A percentile compares a stretch with the other conserved stretches of the same genome.
Conservation (phyloP, 2,329 filamentous ascomycete species). For the Fusarium lateritium region DNA sequence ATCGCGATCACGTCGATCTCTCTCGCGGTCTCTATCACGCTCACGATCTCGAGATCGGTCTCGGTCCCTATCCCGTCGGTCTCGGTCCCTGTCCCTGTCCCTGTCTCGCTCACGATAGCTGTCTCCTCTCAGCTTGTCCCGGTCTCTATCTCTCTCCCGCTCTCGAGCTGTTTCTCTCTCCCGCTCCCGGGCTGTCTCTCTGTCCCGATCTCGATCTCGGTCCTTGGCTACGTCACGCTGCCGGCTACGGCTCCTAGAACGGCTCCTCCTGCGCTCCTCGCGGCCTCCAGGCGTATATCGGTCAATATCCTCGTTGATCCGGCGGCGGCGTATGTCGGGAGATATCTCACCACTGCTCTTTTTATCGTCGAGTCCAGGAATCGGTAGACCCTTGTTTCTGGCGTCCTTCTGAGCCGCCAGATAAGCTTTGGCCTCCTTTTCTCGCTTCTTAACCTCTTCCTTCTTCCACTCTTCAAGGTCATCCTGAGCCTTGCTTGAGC, state of each 20-base stretch:
- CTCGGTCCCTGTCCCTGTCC: constrained; percentile 48
- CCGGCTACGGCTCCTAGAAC: constrained; percentile 55
- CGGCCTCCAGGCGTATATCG: constrained; percentile 64
- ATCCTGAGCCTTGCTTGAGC: constrained; percentile 61
- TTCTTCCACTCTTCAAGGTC: constrained; percentile 71
- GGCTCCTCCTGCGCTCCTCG: constrained; percentile 56
- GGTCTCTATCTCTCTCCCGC: constrained; percentile 45
- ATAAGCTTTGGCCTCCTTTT: constrained; percentile 76
- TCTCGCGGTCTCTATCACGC: constrained; percentile 51
- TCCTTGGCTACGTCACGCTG: constrained; percentile 52
- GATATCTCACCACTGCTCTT: constrained; percentile 62
- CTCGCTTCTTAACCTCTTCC: constrained; percentile 73
- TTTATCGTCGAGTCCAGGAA: constrained; percentile 71
- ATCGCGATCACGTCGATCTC: constrained; percentile 47
- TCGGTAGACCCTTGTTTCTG: constrained; percentile 69
- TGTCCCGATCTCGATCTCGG: constrained; percentile 52
- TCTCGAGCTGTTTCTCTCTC: constrained; percentile 45
- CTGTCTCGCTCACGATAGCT: constrained; percentile 41
- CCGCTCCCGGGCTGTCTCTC: constrained; percentile 31
- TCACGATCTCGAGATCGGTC: constrained; percentile 54
- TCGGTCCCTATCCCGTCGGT: constrained; percentile 54
- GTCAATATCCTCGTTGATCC: constrained; percentile 55
- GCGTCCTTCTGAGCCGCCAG: constrained; percentile 74
- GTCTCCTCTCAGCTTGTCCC: constrained; percentile 48
- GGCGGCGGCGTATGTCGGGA: constrained; percentile 56